These are phyloP conservation scores for Alternaria sp. DNA, from an alignment of 2,329 filamentous ascomycete species.

Conservation along the genomic window DNA sequence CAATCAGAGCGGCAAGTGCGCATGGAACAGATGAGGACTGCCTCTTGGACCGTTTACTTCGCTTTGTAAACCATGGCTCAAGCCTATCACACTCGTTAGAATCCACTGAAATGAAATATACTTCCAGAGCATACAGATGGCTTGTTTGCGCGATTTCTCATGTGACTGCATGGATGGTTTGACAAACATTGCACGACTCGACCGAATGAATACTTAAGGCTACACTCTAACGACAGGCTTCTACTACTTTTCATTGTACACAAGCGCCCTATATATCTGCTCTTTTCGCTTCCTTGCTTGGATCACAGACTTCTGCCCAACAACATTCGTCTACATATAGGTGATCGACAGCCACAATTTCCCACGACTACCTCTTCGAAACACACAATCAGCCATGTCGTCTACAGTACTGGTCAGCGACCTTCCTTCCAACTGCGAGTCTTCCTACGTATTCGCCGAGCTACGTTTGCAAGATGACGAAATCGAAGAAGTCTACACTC, in stretches of 20 bases:
- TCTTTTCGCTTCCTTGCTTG: no score
- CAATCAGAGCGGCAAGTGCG: neutral
- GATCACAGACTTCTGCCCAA: neutral
- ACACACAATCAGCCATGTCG: neutral
- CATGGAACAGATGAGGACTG: neutral
- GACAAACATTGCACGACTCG: neutral
- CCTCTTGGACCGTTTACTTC: neutral
- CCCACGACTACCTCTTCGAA: no score
- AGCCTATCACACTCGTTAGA: neutral
- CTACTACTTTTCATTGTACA: neutral
- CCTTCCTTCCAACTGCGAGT: neutral
- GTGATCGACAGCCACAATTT: accelerated
- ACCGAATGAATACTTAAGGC: neutral
- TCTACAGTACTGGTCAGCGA: neutral
- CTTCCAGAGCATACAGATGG: neutral
- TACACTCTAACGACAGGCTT: neutral
- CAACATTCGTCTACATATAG: neutral
- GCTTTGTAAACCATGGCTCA: neutral
- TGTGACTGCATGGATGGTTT: neutral
- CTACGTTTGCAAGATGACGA: neutral
- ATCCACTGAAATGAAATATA: accelerated
- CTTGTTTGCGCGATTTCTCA: neutral
- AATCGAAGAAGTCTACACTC: neutral
- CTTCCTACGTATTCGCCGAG: neutral
- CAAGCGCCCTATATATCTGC: neutral